phyloP scores from a whole-genome alignment of 169 alveolate genomes.

The Plasmodium chabaudi region DNA sequence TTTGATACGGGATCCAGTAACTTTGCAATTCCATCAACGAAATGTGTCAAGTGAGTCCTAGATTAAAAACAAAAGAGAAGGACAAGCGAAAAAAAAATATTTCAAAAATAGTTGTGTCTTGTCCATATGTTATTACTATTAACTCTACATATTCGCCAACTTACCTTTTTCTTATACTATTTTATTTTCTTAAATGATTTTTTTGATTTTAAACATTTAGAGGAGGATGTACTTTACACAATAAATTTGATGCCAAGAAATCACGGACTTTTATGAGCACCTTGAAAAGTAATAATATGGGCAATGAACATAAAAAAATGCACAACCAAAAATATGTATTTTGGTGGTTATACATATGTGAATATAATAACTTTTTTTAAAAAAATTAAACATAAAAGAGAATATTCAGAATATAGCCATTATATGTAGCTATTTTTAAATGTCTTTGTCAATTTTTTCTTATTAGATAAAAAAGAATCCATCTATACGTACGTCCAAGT shows the following conservation, averaged over 20 bases:
- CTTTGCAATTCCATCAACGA: conserved; percentile 91
- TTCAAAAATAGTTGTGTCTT: background rate
- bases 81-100: background rate
- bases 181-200: background rate
- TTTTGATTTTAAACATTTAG: conserved; percentile 45
- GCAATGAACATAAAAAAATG: background rate
- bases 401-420: too few relatives aligned
- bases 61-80: background rate
- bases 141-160: background rate
- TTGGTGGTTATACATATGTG: background rate
- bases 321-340: background rate
- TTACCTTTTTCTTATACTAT: background rate
- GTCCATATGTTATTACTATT: background rate
- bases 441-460: conserved; percentile 1
- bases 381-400: too few relatives aligned
- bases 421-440: background rate
- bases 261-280: conserved; percentile 83
- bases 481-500: conserved; percentile 65
- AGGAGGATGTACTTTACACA: conserved; percentile 91
- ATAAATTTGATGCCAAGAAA: conserved; percentile 85
- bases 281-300: conserved; percentile 40
- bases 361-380: background rate
- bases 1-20: conserved; percentile 92
- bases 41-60: conserved; percentile 77
- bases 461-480: conserved; percentile 49